Conservation (phyloP, 2,329 filamentous ascomycete species). For the Exophiala dermatitidis region DNA sequence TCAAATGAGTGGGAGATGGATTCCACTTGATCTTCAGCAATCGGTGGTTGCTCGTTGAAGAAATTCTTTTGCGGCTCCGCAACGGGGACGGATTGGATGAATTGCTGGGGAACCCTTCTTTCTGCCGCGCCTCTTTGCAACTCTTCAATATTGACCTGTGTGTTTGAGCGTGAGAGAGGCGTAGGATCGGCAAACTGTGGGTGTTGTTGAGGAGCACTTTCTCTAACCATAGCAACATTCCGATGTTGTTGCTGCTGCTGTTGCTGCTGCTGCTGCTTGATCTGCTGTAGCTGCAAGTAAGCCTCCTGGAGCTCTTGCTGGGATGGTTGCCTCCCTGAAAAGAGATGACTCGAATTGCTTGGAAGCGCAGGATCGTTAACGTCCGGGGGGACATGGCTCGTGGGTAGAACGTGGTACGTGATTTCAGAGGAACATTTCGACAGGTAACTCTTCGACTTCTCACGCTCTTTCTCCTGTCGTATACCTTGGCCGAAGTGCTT, state of each 20-base stretch:
- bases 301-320: slow-evolving; percentile 53
- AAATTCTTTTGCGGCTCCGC: slow-evolving; percentile 45
- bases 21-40: slow-evolving; percentile 50
- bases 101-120: slow-evolving; percentile 35
- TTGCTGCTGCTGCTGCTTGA: slow-evolving; percentile 43
- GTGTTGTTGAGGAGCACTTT: slow-evolving; percentile 54
- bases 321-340: slow-evolving; percentile 45
- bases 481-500: slow-evolving; percentile 43
- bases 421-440: slow-evolving; percentile 62
- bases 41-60: slow-evolving; percentile 36
- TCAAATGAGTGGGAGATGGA: slow-evolving; percentile 55
- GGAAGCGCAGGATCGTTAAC: slow-evolving; percentile 38
- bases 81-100: slow-evolving; percentile 47
- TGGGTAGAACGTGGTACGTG: slow-evolving; percentile 60
- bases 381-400: slow-evolving; percentile 53
- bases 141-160: slow-evolving; percentile 37
- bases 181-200: slow-evolving; percentile 40
- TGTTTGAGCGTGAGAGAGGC: slow-evolving; percentile 35
- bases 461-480: slow-evolving; percentile 52
- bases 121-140: slow-evolving; percentile 37
- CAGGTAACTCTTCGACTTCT: slow-evolving; percentile 57
- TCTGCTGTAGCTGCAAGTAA: slow-evolving; percentile 48
- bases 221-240: slow-evolving; percentile 43
- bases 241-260: slow-evolving; percentile 40
- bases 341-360: slow-evolving; percentile 34